Conservation (phyloP, 495 filamentous ascomycete species). For the Neurospora sp. region DNA sequence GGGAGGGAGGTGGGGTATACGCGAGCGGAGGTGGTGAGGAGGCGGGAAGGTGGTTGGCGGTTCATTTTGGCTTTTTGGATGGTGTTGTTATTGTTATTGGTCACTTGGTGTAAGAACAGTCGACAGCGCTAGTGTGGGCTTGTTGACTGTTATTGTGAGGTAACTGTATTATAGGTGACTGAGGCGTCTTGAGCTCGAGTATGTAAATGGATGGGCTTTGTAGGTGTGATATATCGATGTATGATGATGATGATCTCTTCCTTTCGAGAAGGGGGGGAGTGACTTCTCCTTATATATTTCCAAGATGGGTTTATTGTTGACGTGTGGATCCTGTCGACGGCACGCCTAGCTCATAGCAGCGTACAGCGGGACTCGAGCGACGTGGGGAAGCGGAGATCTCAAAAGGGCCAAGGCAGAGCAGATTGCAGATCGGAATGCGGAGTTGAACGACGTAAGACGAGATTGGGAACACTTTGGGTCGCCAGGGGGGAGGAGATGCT, state of each 20-base stretch:
- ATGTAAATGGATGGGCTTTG: not conserved
- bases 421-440: not conserved
- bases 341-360: not conserved
- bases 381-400: not conserved
- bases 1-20: conserved; percentile 36
- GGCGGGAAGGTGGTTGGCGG: conserved; percentile 17
- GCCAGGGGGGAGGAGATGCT: not conserved
- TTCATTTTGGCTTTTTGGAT: conserved; percentile 14
- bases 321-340: not conserved
- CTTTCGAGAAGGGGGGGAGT: not conserved
- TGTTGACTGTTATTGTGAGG: not conserved
- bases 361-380: not conserved
- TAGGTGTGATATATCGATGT: not conserved
- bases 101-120: not conserved
- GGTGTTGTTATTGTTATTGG: not conserved
- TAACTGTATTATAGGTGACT: not conserved
- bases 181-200: not conserved
- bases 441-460: not conserved
- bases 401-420: not conserved
- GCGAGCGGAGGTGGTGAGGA: conserved; percentile 29
- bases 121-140: not conserved
- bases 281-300: not conserved
- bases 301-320: not conserved
- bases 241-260: not conserved
- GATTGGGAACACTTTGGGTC: not conserved